These are phyloP conservation scores for Rhizoclosmatium globosum DNA, from an alignment of 192 early-diverging fungal species.

Conservation along the genomic window DNA sequence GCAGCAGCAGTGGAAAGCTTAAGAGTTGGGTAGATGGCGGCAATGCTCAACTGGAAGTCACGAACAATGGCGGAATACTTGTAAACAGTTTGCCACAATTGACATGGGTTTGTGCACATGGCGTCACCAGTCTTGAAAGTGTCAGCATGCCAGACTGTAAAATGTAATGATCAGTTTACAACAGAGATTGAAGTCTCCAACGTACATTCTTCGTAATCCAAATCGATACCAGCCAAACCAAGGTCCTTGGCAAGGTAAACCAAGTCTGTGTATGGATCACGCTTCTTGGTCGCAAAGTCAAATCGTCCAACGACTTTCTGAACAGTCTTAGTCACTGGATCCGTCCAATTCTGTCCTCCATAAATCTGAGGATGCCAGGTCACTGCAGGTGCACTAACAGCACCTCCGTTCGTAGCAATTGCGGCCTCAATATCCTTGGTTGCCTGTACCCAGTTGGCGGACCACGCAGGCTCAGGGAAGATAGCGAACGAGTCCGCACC, in stretches of 20 bases:
- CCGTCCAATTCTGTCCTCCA: neutral
- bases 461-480: slow-evolving; percentile 21
- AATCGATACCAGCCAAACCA: slow-evolving; percentile 14
- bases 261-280: slow-evolving; percentile 26
- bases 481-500: slow-evolving; percentile 10
- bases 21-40: slow-evolving; percentile 2
- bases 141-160: slow-evolving; percentile 15
- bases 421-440: neutral
- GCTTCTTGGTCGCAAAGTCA: neutral
- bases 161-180: neutral
- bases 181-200: neutral
- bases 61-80: slow-evolving; percentile 20
- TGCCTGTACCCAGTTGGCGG: slow-evolving; percentile 15
- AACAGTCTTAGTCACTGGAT: neutral
- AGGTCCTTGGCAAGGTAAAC: slow-evolving; percentile 28
- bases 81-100: slow-evolving; percentile 12
- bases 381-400: neutral
- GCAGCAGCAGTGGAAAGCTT: slow-evolving; percentile 26
- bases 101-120: slow-evolving; percentile 11
- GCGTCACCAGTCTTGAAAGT: slow-evolving; percentile 23
- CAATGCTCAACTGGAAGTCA: slow-evolving; percentile 2
- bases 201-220: slow-evolving; percentile 20
- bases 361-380: slow-evolving; percentile 21
- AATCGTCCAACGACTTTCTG: neutral
- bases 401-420: neutral